Evolutionary conservation across 2,329 filamentous ascomycete species (phyloP), one percentile per base, ranked within the genome.

Genomic region (Alternaria consortialis): DNA sequence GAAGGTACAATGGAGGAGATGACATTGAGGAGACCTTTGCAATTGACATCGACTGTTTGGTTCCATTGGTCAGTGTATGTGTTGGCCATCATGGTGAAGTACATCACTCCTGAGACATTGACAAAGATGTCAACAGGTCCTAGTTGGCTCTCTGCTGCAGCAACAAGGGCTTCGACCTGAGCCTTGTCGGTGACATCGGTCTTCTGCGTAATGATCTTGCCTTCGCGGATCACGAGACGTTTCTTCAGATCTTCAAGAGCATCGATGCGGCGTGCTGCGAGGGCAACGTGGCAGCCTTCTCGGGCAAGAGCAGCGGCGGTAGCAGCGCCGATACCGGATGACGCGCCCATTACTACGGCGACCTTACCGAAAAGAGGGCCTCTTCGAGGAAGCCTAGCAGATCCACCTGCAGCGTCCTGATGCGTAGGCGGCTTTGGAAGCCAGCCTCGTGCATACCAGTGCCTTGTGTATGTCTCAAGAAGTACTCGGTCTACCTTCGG

Each of bases 71-170:
- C 90, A 0, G 83, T 86, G 65, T 90, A 85, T 15, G 82, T 85
- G 74, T 93, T 94, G 58, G 89, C 87, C 91, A 94, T 94, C 88
- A 94, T 89, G 56, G 91, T 94, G 80, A 89, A 94, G 81, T 94
- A 94, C 91, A 94, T 94, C 74, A 94, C 91, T 36, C 91, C 91
- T 0, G 91, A 92, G 72, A 91, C 92, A 40, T 88, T 88, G 51
- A 94, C 87, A n/a, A 94, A 85, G 53, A 94, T 91, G 74, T 94
- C 91, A 44, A 94, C 83, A 0, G 89, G 86, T 0, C 91, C 91
- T 0, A 94, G 87, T 67, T 88, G 81, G 46, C 86, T 83, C 27
- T 81, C 81, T 1, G 90, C 83, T 0, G 85, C 82, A 3, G 80
- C 77, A 62, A 94, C 82, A 4, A 94, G 86, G 0, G 84, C 84